Evolutionary conservation across 1,284 basidiomycete species (phyloP).

Genomic region (Ustilago nuda): DNA sequence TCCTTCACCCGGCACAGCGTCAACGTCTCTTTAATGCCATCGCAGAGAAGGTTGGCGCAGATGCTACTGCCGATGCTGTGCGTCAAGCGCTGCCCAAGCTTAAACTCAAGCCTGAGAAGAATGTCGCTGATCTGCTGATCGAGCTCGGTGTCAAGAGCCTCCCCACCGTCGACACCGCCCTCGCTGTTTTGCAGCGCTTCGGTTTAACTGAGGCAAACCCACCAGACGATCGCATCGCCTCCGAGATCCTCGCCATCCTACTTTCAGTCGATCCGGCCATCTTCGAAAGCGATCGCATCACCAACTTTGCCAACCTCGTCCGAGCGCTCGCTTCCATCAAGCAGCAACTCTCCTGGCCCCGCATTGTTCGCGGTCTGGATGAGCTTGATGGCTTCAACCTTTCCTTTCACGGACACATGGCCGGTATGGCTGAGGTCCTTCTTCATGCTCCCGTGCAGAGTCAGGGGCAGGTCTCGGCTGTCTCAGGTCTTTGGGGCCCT

Average conservation of each 20-base stretch:
- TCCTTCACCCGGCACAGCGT: constrained; percentile 57
- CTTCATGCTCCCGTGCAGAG: constrained; percentile 24
- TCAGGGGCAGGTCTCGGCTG: constrained; percentile 67
- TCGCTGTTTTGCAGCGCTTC: constrained; percentile 56
- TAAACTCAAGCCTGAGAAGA: constrained; percentile 48
- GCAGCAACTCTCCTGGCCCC: constrained; percentile 61
- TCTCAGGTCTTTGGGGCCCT: constrained; percentile 70
- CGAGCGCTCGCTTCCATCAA: constrained; percentile 36
- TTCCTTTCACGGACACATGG: constrained; percentile 68
- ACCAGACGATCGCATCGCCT: constrained; percentile 52
- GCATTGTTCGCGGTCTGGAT: constrained; percentile 70
- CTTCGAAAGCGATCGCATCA: constrained; percentile 42
- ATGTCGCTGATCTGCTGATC: constrained; percentile 53
- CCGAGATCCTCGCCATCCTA: constrained; percentile 60
- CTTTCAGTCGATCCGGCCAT: constrained; percentile 50
- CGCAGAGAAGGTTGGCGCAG: constrained; percentile 61
- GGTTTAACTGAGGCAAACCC: constrained; percentile 48
- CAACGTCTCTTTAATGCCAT: constrained; percentile 62
- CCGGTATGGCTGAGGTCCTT: constrained; percentile 65
- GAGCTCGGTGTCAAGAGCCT: constrained; percentile 58
- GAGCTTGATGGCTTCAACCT: constrained; percentile 70
- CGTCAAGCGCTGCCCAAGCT: constrained; percentile 65
- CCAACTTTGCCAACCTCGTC: constrained; percentile 52
- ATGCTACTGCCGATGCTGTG: constrained; percentile 62
- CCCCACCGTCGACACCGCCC: constrained; percentile 46